Conservation (phyloP, 176 grass and related monocot species). For the Tillandsia fasciculata region DNA sequence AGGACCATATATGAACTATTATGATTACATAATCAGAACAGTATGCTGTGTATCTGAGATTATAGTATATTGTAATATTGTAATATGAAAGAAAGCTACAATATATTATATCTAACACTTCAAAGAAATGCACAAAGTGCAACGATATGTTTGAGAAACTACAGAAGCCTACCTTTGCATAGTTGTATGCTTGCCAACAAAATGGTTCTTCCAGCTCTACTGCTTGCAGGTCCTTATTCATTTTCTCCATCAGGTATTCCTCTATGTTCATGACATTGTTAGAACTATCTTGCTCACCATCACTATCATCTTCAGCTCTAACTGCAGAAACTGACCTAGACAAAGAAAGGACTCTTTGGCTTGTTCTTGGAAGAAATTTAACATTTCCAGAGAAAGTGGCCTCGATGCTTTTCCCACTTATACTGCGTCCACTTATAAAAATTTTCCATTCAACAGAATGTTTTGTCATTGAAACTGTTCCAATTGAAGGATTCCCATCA, state of each 20-base stretch:
- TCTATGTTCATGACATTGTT: conserved; percentile 67
- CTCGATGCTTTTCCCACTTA: conserved; percentile 78
- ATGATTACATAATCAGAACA: no score
- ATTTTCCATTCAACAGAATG: conserved; percentile 95
- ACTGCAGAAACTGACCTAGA: conserved; percentile 30
- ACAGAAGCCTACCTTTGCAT: conserved; percentile 67
- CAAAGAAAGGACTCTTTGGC: conserved; percentile 44
- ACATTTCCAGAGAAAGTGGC: conserved; percentile 84
- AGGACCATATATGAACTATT: no score
- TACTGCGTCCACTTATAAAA: conserved; percentile 55
- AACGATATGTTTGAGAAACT: neutral
- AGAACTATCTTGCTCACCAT: conserved; percentile 50
- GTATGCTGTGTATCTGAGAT: no score
- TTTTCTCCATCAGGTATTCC: conserved; percentile 81
- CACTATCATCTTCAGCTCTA: conserved; percentile 60
- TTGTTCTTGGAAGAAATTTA: conserved; percentile 55
- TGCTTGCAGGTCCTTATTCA: conserved; percentile 78
- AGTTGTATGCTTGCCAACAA: conserved; percentile 97
- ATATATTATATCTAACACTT: conserved; percentile 8
- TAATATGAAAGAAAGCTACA: neutral
- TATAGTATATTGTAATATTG: no score
- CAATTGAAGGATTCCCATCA: conserved; percentile 83
- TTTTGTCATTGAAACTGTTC: conserved; percentile 78
- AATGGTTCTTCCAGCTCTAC: conserved; percentile 88
- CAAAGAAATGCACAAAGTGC: conserved; percentile 8